Conservation (phyloP, 306 rosid genomes). For the Sicyos edulis region DNA sequence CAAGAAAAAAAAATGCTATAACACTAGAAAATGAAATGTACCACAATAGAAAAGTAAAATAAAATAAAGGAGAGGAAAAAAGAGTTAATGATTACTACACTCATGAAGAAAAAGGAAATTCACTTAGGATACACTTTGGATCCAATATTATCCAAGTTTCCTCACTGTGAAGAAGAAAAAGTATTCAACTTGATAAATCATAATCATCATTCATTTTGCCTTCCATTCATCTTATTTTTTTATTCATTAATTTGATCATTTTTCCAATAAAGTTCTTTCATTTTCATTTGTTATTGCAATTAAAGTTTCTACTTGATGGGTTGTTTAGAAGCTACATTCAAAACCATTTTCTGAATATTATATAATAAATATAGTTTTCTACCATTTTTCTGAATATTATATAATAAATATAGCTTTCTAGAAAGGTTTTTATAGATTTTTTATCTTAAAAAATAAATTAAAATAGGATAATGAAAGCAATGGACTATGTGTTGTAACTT, state of each 20-base stretch:
- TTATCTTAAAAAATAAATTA: too few species aligned
- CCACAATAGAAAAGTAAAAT: background rate
- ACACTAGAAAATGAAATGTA: constrained; percentile 7
- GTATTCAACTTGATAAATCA: background rate
- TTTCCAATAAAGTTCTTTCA: background rate
- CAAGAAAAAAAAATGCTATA: background rate
- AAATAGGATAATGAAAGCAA: too few species aligned
- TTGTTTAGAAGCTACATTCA: background rate
- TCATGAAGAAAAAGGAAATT: constrained; percentile 10
- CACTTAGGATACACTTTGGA: constrained; percentile 7
- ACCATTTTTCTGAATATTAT: too few species aligned
- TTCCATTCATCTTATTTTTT: constrained; percentile 15
- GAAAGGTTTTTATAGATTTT: background rate
- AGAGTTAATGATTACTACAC: constrained; percentile 8
- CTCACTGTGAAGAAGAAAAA: background rate
- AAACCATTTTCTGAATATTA: background rate
- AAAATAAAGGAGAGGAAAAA: too few species aligned
- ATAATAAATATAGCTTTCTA: too few species aligned
- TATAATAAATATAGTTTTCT: too few species aligned
- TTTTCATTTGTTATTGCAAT: background rate
- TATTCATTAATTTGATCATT: constrained; percentile 1
- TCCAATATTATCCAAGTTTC: background rate
- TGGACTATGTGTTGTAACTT: too few species aligned
- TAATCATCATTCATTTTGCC: constrained; percentile 20
- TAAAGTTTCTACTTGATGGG: constrained; percentile 4